Percentiles rank a stretch among this genome's conserved stretches.
phyloP scores from a whole-genome alignment of 768 basidiomycete species.

The Calocera cornea region DNA sequence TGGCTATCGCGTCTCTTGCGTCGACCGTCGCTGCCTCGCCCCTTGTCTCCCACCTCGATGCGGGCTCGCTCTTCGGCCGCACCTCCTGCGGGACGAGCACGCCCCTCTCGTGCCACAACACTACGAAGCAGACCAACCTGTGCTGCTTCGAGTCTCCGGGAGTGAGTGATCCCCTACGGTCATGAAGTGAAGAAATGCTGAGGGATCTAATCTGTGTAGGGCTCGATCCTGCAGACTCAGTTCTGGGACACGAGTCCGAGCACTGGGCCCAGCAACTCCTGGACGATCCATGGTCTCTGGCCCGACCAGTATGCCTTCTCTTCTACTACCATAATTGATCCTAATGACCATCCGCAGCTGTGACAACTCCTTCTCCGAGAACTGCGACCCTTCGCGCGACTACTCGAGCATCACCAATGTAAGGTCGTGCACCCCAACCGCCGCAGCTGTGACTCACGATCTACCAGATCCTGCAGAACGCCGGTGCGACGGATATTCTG shows the following conservation, averaged over 20 bases:
- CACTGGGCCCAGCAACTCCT: slow-evolving; percentile 50
- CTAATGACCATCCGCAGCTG: slow-evolving; percentile 14
- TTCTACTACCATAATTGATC: neutral
- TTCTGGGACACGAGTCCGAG: slow-evolving; percentile 60
- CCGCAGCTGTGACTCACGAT: neutral
- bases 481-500: neutral
- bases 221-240: slow-evolving; percentile 47
- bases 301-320: slow-evolving; percentile 39
- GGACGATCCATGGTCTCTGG: slow-evolving; percentile 72
- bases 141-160: slow-evolving; percentile 60
- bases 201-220: slow-evolving; percentile 27
- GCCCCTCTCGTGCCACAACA: slow-evolving; percentile 4
- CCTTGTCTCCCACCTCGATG: neutral
- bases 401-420: slow-evolving; percentile 19
- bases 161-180: slow-evolving; percentile 27
- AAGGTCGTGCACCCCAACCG: neutral
- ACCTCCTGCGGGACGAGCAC: neutral
- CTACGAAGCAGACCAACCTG: slow-evolving; percentile 18
- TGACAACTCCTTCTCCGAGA: slow-evolving; percentile 16
- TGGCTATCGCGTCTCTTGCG: neutral
- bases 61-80: neutral
- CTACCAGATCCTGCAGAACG: neutral
- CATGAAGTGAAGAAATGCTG: neutral
- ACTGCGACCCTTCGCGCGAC: slow-evolving; percentile 20
- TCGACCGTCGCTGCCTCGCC: neutral